Evolutionary conservation across 257 asterid species (phyloP).

Genomic region (Nicotiana obtusifolia): DNA sequence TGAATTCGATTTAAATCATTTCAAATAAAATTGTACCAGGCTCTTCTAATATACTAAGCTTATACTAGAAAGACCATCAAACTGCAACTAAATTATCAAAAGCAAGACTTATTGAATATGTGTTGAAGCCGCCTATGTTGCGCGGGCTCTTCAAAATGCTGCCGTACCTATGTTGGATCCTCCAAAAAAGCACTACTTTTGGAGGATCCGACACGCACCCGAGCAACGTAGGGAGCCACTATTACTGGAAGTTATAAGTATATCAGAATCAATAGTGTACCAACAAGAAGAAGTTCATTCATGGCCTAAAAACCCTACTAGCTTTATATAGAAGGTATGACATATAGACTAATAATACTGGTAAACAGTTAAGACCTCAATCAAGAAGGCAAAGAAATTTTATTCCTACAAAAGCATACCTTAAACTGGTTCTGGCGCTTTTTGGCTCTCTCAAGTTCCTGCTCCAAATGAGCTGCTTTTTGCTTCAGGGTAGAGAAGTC

Average conservation of each 20-base stretch:
- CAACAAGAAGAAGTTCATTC: neutral
- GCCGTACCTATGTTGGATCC: too few species aligned
- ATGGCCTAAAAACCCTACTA: neutral
- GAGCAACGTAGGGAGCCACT: neutral
- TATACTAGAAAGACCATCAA: neutral
- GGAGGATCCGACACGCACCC: too few species aligned
- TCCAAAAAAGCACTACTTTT: too few species aligned
- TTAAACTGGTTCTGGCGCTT: slow-evolving; percentile 34
- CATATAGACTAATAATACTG: neutral
- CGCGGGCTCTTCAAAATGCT: too few species aligned
- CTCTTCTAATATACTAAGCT: slow-evolving; percentile 1
- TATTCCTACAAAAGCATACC: slow-evolving; percentile 28
- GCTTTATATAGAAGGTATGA: neutral
- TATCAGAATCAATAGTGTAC: neutral
- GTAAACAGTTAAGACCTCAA: neutral
- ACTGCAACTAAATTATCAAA: neutral
- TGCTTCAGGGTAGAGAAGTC: slow-evolving; percentile 21
- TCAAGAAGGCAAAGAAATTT: slow-evolving; percentile 7
- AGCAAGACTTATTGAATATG: neutral
- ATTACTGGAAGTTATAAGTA: neutral
- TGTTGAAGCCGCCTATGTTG: neutral
- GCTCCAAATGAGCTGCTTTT: slow-evolving; percentile 16
- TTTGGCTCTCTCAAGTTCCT: slow-evolving; percentile 30
- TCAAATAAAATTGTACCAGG: neutral
- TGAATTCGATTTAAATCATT: neutral